Evolutionary conservation across 2,329 filamentous ascomycete genomes (phyloP), one percentile per base, ranked within the genome.

Genomic region (Neophaeococcomyces mojaviensis): DNA sequence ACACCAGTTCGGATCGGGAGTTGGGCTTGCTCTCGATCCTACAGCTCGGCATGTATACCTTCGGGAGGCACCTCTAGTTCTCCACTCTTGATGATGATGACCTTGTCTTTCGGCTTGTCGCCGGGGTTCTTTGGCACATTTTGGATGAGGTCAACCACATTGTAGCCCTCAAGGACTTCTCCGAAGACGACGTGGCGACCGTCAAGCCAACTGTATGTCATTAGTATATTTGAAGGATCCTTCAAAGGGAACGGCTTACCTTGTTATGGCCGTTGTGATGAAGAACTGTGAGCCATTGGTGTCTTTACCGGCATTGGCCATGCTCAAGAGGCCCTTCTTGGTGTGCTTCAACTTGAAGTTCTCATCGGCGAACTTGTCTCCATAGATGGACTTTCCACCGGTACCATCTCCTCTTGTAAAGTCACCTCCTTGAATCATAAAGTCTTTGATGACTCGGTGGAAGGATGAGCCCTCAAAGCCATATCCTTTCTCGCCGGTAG

Each of bases 271-370:
- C 44, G 78, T 81, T 54, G 78, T 81, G 61, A 82, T 81, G 70
- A 82, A 82, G 68, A 82, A 84, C 62, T 83, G 80, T 42, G 73
- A 79, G 54, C 78, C 79, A 28, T 56, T 56, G 39, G 54, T 55
- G 45, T 57, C 42, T 39, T 50, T 51, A 61, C 78, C 78, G 44
- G 76, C 69, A 66, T 81, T 82, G 57, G 77, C 79, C 79, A 79
- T 83, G 69, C 77, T 80, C 53, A 84, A 66, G 46, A 79, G 69
- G 48, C 78, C 78, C 61, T 75, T 77, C 65, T 78, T 78, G 65
- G 69, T 79, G 69, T 82, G 79, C 68, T 79, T 80, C 60, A 83
- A 69, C 71, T 82, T 82, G 70, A 84, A 82, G 74, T 83, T 84
- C 73, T 84, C 80, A 56, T 84, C 80, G 42, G 71, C 66, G 64